phyloP scores from a whole-genome alignment of 352 stramenopile species.

The Globisporangium nunn region DNA sequence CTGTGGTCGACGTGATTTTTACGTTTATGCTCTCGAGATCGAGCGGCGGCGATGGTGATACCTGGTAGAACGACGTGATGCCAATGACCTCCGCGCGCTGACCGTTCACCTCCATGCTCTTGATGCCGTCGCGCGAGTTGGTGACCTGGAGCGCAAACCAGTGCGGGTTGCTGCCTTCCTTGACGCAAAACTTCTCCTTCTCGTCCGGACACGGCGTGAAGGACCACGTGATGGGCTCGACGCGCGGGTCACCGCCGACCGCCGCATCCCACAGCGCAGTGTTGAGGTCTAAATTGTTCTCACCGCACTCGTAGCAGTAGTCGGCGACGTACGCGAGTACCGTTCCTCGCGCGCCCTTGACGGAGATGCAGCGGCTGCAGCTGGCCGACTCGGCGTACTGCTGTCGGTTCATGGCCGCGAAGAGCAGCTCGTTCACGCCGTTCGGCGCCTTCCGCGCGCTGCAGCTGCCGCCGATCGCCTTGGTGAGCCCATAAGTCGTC shows the following conservation, averaged over 20 bases:
- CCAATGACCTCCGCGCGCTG: conserved; percentile 82
- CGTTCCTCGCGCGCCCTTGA: conserved; percentile 35
- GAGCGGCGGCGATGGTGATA: conserved; percentile 51
- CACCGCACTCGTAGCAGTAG: conserved; percentile 55
- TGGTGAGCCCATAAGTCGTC: conserved; percentile 42
- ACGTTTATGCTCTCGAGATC: conserved; percentile 10
- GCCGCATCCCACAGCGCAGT: conserved; percentile 45
- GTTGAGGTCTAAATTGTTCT: conserved; percentile 61
- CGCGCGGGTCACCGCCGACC: conserved; percentile 41
- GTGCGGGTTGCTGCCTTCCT: conserved; percentile 55
- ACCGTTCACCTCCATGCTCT: conserved; percentile 21
- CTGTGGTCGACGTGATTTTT: conserved; percentile 24
- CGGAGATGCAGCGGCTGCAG: conserved; percentile 50
- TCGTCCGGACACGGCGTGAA: conserved; percentile 56
- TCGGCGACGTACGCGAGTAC: conserved; percentile 49
- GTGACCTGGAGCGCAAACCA: conserved; percentile 58
- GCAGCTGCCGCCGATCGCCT: conserved; percentile 40
- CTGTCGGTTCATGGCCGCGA: conserved; percentile 57
- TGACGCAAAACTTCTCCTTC: conserved; percentile 58
- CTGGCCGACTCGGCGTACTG: conserved; percentile 47
- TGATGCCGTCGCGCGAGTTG: conserved; percentile 62
- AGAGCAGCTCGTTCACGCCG: conserved; percentile 33
- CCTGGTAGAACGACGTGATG: conserved; percentile 80
- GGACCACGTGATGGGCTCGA: conserved; percentile 46
- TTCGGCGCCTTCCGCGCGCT: conserved; percentile 37